These are phyloP conservation scores for Carex parvula DNA, from an alignment of 176 grass and related monocot genomes.

Conservation along the genomic window DNA sequence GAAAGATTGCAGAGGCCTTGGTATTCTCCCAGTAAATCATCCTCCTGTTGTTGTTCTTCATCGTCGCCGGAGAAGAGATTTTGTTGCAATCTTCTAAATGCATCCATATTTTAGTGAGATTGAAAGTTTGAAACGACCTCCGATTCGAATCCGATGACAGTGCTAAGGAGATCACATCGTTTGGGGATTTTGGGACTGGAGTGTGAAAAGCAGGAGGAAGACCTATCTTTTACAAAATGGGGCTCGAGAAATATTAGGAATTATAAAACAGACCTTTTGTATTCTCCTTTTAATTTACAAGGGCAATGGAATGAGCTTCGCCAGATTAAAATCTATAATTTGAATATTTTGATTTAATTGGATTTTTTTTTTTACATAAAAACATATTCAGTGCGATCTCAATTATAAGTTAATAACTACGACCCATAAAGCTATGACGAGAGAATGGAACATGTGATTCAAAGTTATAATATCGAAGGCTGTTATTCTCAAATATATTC, in stretches of 20 bases:
- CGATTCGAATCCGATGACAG: background rate
- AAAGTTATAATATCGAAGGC: no score
- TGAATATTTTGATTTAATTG: no score
- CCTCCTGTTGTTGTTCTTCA: constrained; percentile 40
- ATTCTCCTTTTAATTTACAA: background rate
- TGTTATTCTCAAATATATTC: no score
- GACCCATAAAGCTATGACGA: no score
- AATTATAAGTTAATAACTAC: no score
- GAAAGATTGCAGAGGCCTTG: constrained; percentile 56
- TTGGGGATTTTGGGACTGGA: constrained; percentile 32
- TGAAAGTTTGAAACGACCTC: background rate
- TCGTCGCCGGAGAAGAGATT: constrained; percentile 54
- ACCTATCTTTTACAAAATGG: constrained; percentile 13
- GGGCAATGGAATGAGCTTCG: background rate
- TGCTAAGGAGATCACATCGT: background rate
- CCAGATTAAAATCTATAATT: no score
- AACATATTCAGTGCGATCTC: no score
- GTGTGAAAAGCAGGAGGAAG: background rate
- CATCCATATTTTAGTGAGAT: constrained; percentile 47
- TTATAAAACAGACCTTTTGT: background rate
- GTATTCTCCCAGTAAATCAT: constrained; percentile 53
- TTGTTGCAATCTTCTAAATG: constrained; percentile 58
- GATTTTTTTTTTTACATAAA: no score
- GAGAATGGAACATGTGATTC: no score
- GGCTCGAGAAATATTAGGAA: constrained; percentile 1